These are phyloP conservation scores for Cicer yamashitae DNA, from an alignment of 306 rosid species.

Conservation along the genomic window DNA sequence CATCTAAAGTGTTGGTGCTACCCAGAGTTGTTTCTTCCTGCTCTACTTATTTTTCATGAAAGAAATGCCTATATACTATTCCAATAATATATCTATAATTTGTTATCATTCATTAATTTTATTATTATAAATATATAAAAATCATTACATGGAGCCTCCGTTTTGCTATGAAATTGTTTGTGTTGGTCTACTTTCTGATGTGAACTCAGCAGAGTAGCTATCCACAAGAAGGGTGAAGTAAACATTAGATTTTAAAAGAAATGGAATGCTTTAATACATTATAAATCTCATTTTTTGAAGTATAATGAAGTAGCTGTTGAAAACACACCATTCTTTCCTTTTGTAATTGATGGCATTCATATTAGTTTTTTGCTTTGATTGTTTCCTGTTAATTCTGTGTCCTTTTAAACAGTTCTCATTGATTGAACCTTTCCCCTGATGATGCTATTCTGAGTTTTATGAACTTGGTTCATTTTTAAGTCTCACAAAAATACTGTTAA, in stretches of 20 bases:
- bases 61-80: slow-evolving; percentile 5
- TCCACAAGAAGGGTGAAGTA: slow-evolving; percentile 6
- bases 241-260: background rate
- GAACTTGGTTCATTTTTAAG: background rate
- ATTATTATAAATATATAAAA: background rate
- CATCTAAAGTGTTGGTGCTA: too few relatives aligned
- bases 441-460: slow-evolving; percentile 2
- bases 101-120: background rate
- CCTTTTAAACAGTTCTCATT: background rate
- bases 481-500: slow-evolving; percentile 1
- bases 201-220: slow-evolving; percentile 20
- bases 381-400: background rate
- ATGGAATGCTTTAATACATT: slow-evolving; percentile 6
- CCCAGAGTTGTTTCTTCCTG: background rate
- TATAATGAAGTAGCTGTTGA: slow-evolving; percentile 13
- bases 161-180: slow-evolving; percentile 8
- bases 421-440: background rate
- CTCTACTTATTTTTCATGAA: slow-evolving; percentile 20
- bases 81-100: background rate
- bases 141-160: background rate
- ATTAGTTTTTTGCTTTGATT: slow-evolving; percentile 2
- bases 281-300: slow-evolving; percentile 11
- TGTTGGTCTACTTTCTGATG: slow-evolving; percentile 6
- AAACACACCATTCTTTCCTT: background rate
- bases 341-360: slow-evolving; percentile 10